A percentile compares a stretch with the other conserved stretches of the same genome.
phyloP scores from a whole-genome alignment of 495 filamentous ascomycete genomes.

The Hypoxylon lienhwacheense region DNA sequence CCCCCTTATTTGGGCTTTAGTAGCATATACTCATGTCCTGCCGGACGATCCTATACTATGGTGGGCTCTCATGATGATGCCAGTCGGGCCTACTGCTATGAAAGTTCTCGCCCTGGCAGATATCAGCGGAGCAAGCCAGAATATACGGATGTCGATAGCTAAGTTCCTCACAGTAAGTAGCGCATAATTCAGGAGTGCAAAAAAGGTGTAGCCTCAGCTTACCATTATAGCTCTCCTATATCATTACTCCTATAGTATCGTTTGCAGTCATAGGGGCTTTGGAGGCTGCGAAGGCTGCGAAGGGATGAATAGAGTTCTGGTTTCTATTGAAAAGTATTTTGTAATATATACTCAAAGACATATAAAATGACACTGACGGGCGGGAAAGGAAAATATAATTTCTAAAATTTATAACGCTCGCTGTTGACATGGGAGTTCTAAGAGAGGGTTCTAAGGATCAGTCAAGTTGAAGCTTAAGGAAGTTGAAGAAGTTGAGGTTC shows the following conservation, averaged over 20 bases:
- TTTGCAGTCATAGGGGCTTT: constrained; percentile 43
- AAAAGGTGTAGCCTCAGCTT: background rate
- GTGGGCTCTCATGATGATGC: constrained; percentile 80
- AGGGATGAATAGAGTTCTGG: no score
- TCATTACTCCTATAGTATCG: constrained; percentile 41
- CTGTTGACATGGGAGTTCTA: no score
- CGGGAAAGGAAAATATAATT: no score
- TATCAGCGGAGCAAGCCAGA: constrained; percentile 58
- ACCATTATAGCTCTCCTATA: constrained; percentile 28
- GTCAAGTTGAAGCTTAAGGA: no score
- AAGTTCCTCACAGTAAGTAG: constrained; percentile 67
- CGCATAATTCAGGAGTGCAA: background rate
- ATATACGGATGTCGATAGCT: constrained; percentile 68
- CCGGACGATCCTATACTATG: constrained; percentile 69
- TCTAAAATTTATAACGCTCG: no score
- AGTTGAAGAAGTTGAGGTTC: no score
- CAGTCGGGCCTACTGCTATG: constrained; percentile 70
- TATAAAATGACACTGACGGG: no score
- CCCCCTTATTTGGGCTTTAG: constrained; percentile 62
- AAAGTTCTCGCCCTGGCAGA: constrained; percentile 69
- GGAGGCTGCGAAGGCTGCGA: constrained; percentile 24
- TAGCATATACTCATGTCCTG: constrained; percentile 58
- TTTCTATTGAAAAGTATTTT: no score
- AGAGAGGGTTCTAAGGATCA: no score
- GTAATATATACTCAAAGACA: no score